These are phyloP conservation scores for Taiwanofungus camphoratus DNA, from an alignment of 1,284 basidiomycete species.

Conservation along the genomic window DNA sequence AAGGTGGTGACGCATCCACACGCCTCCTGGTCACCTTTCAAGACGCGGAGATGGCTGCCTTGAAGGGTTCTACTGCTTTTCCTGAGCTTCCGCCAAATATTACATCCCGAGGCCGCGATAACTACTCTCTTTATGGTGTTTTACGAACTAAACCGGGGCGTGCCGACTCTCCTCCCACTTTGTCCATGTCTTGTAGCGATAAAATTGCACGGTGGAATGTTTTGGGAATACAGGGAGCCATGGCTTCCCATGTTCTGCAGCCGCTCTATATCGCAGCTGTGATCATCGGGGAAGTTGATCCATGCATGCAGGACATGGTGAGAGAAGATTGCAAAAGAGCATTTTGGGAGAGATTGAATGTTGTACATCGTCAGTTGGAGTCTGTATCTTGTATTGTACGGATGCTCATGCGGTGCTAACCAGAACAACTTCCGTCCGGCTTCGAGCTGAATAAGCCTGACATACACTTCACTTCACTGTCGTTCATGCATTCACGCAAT, in stretches of 20 bases:
- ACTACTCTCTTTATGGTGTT: constrained; percentile 68
- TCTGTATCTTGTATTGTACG: neutral
- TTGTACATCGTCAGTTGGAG: constrained; percentile 29
- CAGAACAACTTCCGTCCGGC: constrained; percentile 35
- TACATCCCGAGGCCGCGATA: constrained; percentile 70
- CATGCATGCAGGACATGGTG: constrained; percentile 35
- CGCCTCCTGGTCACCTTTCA: constrained; percentile 69
- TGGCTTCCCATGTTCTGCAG: constrained; percentile 50
- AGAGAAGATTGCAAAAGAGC: constrained; percentile 57
- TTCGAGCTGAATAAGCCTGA: constrained; percentile 44
- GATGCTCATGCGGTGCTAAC: constrained; percentile 4
- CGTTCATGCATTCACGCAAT: constrained; percentile 57
- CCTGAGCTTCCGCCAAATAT: constrained; percentile 31
- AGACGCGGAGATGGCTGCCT: constrained; percentile 58
- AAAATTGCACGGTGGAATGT: constrained; percentile 84
- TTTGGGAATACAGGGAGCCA: constrained; percentile 80
- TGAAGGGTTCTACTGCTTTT: constrained; percentile 49
- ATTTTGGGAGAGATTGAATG: constrained; percentile 43
- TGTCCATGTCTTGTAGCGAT: constrained; percentile 86
- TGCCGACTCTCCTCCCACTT: constrained; percentile 75
- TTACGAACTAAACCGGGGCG: constrained; percentile 89
- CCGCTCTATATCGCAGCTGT: constrained; percentile 64
- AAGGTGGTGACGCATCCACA: constrained; percentile 86
- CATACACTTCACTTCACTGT: constrained; percentile 50
- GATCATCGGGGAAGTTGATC: constrained; percentile 66